These are phyloP conservation scores for Leccinum rimulosum DNA, from an alignment of 768 basidiomycete species.

Conservation along the genomic window DNA sequence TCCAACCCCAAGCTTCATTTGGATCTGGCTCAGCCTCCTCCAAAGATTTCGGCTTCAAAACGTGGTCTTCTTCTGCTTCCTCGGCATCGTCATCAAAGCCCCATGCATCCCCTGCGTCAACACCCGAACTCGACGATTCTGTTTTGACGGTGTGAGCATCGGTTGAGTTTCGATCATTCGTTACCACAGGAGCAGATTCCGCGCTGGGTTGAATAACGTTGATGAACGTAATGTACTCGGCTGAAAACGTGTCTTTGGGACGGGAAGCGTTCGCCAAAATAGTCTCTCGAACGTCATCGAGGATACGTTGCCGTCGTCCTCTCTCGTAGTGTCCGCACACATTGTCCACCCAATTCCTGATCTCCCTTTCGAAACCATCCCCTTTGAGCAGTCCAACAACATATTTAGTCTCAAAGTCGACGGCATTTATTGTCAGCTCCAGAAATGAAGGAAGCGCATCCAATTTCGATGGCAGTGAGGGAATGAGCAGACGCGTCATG, in stretches of 20 bases:
- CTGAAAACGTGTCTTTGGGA: conserved; percentile 26
- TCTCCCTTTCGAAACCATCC: conserved; percentile 45
- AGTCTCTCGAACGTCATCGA: conserved; percentile 58
- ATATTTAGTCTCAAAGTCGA: conserved; percentile 62
- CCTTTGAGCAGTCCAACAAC: conserved; percentile 50
- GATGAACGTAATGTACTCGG: conserved; percentile 16
- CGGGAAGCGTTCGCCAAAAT: conserved; percentile 38
- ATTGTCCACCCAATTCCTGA: conserved; percentile 68
- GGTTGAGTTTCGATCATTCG: conserved; percentile 47
- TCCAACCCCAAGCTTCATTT: conserved; percentile 76
- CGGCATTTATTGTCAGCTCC: conserved; percentile 51
- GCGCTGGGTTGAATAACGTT: not conserved
- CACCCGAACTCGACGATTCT: conserved; percentile 23
- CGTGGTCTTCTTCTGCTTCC: conserved; percentile 18
- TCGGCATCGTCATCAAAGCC: conserved; percentile 50
- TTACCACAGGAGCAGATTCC: conserved; percentile 7
- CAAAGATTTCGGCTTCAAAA: conserved; percentile 17
- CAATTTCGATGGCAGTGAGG: conserved; percentile 67
- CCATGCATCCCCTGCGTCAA: conserved; percentile 42
- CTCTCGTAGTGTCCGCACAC: conserved; percentile 77
- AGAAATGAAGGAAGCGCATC: conserved; percentile 61
- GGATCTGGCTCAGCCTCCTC: conserved; percentile 38
- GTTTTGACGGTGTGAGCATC: conserved; percentile 35
- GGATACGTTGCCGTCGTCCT: conserved; percentile 61
- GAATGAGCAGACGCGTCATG: conserved; percentile 63